phyloP scores from a whole-genome alignment of 2,329 filamentous ascomycete genomes.

The Trichoderma brevicompactum region DNA sequence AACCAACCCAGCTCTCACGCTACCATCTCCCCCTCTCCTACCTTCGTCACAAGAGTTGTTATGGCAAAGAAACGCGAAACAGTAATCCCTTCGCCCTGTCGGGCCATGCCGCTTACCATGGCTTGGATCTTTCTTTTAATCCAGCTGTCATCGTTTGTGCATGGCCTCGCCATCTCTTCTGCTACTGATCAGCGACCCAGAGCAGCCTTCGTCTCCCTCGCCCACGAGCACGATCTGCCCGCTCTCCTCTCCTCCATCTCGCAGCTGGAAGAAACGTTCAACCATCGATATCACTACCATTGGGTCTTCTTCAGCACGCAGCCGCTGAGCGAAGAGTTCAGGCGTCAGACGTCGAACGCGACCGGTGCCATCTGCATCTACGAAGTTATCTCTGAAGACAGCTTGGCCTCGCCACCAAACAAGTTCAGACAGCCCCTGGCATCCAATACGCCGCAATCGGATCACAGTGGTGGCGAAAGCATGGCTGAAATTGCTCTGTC shows the following conservation, averaged over 20 bases:
- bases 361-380: constrained; percentile 75
- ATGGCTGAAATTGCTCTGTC: constrained; percentile 58
- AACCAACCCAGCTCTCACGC: constrained; percentile 6
- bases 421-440: constrained; percentile 51
- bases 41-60: constrained; percentile 9
- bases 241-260: constrained; percentile 51
- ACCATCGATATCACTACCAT: constrained; percentile 80
- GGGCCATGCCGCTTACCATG: constrained; percentile 26
- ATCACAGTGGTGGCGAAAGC: not conserved
- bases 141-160: constrained; percentile 31
- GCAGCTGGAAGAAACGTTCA: constrained; percentile 66
- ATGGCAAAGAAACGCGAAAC: constrained; percentile 31
- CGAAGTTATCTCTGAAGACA: constrained; percentile 72
- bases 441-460: not conserved
- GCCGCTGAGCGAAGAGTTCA: constrained; percentile 78
- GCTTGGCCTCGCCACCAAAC: constrained; percentile 59
- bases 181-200: constrained; percentile 35
- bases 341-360: constrained; percentile 65
- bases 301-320: constrained; percentile 89
- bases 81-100: not conserved
- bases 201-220: constrained; percentile 42
- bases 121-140: constrained; percentile 34
- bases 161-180: constrained; percentile 31
- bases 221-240: constrained; percentile 40
- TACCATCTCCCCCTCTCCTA: not conserved